Base-by-base conservation (phyloP, 352 stramenopile genomes). In the Phytopythium ostracodes region DNA sequence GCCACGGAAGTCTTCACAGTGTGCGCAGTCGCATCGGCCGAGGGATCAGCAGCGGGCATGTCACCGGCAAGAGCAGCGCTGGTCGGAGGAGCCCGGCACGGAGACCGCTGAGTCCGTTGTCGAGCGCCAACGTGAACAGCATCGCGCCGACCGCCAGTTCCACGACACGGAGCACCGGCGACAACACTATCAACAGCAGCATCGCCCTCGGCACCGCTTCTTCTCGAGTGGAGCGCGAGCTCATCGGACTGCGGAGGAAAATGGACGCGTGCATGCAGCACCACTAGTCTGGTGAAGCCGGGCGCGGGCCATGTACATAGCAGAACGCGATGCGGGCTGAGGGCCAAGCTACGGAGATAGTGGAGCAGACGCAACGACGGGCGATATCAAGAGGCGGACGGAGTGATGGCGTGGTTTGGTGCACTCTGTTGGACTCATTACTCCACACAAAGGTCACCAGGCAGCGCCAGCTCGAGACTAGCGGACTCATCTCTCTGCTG, bases 261-360 rank as follows among this genome's bases (percentile, higher is more conserved):
- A 67, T 89, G 42, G 77, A 87, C 42, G 81, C 79, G 10, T 89
- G 79, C 54, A 81, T 88, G 35, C 65, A 51, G 65, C 18, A 56
- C 27, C 49, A 56, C 49, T 56, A 56, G 49, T 62, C 72, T 42
- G 5, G 29, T 33, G 29, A 3, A 33, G 29, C 36, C 3, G 36
- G 36, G n/a, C 3, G 38, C 7, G 38, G 22, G 11, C 10, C n/a
- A 4, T 51, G 44, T 51, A 51, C 44, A 51, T 31, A 51, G 44
- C 44, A 12, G 11, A 17, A 9, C 11, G 44, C 44, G 42, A 14
- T 14, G 44, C 44, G 44, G 11, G 44, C 31, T 10, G 44, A 51
- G n/a, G 20, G 20, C 17, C n/a, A 9, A 27, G 42, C 42, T 5
- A 15, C 42, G 42, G 42, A 27, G 18, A n/a, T n/a, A 17, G 42